Percentiles rank a stretch among this genome's conserved stretches.
Conservation (phyloP, 352 stramenopile genomes). For the Phytophthora multivora region DNA sequence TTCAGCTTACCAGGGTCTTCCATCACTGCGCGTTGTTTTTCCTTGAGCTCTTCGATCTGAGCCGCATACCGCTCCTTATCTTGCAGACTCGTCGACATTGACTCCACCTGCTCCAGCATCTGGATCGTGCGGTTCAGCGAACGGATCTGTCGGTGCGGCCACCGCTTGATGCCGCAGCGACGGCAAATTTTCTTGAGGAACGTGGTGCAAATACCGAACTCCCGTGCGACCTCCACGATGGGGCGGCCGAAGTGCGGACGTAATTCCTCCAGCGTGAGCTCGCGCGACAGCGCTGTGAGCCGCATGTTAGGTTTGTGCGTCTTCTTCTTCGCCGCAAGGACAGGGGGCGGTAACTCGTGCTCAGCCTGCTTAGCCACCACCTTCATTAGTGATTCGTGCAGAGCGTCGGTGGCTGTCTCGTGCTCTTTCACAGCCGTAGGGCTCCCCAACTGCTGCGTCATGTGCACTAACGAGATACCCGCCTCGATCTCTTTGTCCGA, state of each 20-base stretch:
- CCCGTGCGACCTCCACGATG: conserved; percentile 68
- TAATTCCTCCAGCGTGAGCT: conserved; percentile 66
- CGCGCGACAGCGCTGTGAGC: conserved; percentile 51
- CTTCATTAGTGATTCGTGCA: conserved; percentile 46
- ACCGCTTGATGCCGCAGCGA: conserved; percentile 64
- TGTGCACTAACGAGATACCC: conserved; percentile 64
- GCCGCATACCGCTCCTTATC: conserved; percentile 56
- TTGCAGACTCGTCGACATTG: conserved; percentile 40
- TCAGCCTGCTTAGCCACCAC: conserved; percentile 43
- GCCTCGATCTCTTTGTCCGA: conserved; percentile 65
- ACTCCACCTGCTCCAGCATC: conserved; percentile 74
- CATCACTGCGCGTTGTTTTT: conserved; percentile 72
- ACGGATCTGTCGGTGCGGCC: conserved; percentile 71
- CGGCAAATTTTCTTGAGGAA: conserved; percentile 82
- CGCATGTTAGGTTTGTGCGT: conserved; percentile 46
- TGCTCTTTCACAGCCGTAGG: not conserved
- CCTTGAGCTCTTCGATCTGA: conserved; percentile 67
- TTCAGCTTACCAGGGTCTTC: conserved; percentile 67
- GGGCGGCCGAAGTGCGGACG: conserved; percentile 66
- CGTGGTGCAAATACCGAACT: conserved; percentile 79
- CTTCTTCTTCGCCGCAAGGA: conserved; percentile 21
- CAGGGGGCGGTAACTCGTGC: conserved; percentile 18
- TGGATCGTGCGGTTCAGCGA: conserved; percentile 73
- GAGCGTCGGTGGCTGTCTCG: conserved; percentile 5
- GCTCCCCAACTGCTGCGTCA: conserved; percentile 49